Percentiles rank a stretch among this genome's conserved stretches.
phyloP scores from a whole-genome alignment of 495 filamentous ascomycete species.

The Xylaria venustula region DNA sequence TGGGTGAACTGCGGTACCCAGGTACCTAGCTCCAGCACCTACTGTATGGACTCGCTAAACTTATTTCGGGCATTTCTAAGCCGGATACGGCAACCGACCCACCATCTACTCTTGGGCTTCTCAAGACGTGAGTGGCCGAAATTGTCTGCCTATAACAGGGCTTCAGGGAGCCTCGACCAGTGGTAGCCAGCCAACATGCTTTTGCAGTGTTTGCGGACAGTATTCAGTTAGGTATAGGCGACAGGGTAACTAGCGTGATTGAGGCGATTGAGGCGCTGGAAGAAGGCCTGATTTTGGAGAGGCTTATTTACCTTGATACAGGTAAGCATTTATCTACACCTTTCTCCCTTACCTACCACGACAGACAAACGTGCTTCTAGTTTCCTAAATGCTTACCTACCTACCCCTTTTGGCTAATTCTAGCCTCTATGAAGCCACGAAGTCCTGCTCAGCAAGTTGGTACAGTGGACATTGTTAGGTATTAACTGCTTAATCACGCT shows the following conservation, averaged over 20 bases:
- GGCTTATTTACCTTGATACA: background rate
- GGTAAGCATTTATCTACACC: background rate
- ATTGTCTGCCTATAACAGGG: background rate
- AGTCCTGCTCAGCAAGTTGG: background rate
- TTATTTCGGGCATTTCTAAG: background rate
- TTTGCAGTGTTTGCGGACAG: background rate
- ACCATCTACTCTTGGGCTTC: background rate
- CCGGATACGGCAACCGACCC: background rate
- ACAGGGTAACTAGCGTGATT: background rate
- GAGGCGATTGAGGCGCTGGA: conserved; percentile 9
- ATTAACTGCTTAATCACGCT: no score
- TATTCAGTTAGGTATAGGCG: no score
- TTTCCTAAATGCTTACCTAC: background rate
- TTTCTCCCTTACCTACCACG: background rate
- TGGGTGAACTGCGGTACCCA: background rate
- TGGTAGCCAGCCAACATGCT: conserved; percentile 7
- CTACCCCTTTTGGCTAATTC: conserved; percentile 1
- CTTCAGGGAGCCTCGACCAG: background rate
- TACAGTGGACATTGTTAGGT: no score
- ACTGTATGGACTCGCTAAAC: background rate
- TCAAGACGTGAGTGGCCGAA: conserved; percentile 2
- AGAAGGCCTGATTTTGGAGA: conserved; percentile 4
- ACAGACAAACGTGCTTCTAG: no score
- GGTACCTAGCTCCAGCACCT: background rate
- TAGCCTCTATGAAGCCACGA: background rate